Percentiles rank a stretch among this genome's conserved stretches.
phyloP scores from a whole-genome alignment of 2,329 filamentous ascomycete genomes.

The Nigrospora sphaerica region DNA sequence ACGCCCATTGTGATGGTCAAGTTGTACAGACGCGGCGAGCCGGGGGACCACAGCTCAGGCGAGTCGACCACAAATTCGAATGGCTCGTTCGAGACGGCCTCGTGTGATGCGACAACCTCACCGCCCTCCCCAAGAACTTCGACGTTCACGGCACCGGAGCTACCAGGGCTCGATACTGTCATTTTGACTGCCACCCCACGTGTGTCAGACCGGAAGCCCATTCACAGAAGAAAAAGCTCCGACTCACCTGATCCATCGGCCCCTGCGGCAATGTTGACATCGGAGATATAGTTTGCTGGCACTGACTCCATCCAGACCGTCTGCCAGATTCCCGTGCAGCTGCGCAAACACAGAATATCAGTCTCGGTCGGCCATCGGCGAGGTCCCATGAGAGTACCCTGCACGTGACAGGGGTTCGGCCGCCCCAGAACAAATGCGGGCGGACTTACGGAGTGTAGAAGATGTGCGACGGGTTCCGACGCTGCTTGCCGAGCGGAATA shows the following conservation, averaged over 20 bases:
- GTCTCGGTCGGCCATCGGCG: no score
- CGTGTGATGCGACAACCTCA: conserved; percentile 32
- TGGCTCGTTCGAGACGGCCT: conserved; percentile 36
- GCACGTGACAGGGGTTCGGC: no score
- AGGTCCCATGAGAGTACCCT: no score
- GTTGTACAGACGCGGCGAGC: conserved; percentile 56
- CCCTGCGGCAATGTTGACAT: conserved; percentile 51
- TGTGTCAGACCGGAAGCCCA: not conserved
- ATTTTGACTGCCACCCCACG: conserved; percentile 37
- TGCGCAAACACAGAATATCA: no score
- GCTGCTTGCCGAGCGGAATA: conserved; percentile 63
- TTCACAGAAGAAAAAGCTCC: not conserved
- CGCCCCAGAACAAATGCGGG: no score
- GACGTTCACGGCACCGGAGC: conserved; percentile 25
- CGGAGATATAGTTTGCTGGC: conserved; percentile 47
- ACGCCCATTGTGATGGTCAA: conserved; percentile 40
- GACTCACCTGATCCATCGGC: conserved; percentile 43
- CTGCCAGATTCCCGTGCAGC: conserved; percentile 70
- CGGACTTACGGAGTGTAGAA: conserved; percentile 52
- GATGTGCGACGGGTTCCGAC: conserved; percentile 49
- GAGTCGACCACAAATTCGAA: conserved; percentile 49
- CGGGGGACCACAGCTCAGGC: conserved; percentile 58
- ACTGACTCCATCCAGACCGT: conserved; percentile 64
- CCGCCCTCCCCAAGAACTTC: conserved; percentile 28
- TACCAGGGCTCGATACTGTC: conserved; percentile 40